Percentiles rank a stretch among this genome's conserved stretches.
Evolutionary conservation across 805 yeast species (phyloP).

Genomic region (Spathaspora sp.): DNA sequence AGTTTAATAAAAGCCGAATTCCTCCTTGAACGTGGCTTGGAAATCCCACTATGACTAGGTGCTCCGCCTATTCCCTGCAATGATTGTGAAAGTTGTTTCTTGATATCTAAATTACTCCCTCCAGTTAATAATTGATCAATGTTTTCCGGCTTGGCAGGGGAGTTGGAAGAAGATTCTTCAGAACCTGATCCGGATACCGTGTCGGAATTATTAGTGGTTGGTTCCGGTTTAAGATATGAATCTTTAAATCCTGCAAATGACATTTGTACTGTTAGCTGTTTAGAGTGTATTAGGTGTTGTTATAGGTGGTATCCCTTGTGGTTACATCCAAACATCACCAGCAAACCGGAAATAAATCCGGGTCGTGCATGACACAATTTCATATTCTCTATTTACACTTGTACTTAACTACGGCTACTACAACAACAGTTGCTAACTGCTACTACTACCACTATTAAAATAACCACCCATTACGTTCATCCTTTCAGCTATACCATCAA

Average conservation of each 20-base stretch:
- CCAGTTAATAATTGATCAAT: conserved; percentile 22
- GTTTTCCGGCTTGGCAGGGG: conserved; percentile 19
- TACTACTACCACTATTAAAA: too few relatives aligned
- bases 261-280: background rate
- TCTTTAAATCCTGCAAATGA: conserved; percentile 5
- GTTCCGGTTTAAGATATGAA: background rate
- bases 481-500: too few relatives aligned
- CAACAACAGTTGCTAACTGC: too few relatives aligned
- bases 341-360: too few relatives aligned
- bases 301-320: background rate
- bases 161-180: background rate
- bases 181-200: conserved; percentile 4
- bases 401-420: background rate
- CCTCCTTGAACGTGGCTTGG: conserved; percentile 36
- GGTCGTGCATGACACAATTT: background rate
- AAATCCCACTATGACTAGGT: conserved; percentile 21
- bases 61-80: conserved; percentile 16
- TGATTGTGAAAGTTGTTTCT: conserved; percentile 39
- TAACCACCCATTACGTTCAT: background rate
- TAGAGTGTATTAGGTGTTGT: background rate
- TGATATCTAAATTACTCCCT: conserved; percentile 29
- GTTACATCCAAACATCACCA: background rate
- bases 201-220: background rate
- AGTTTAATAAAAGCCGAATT: conserved; percentile 27
- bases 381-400: background rate